These are phyloP conservation scores for Backusella luteola DNA, from an alignment of 192 early-diverging fungal genomes.

Conservation along the genomic window DNA sequence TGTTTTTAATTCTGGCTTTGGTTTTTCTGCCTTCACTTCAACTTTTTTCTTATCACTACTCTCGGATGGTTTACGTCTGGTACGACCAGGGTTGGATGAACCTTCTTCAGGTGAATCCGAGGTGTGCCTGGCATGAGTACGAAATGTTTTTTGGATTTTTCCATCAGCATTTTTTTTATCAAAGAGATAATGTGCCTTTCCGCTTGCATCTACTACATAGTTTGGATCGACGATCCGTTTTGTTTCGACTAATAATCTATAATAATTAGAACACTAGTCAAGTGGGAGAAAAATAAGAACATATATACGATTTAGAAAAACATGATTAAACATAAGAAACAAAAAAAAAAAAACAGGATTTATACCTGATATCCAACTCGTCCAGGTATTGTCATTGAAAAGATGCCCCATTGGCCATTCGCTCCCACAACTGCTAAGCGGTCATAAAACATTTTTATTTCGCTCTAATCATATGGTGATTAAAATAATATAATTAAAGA, in stretches of 20 bases:
- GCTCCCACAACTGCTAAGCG: slow-evolving; percentile 82
- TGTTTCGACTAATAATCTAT: slow-evolving; percentile 81
- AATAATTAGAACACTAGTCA: slow-evolving; percentile 87
- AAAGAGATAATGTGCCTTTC: slow-evolving; percentile 86
- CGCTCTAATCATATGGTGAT: slow-evolving; percentile 46
- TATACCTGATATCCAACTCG: slow-evolving; percentile 89
- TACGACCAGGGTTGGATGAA: not conserved
- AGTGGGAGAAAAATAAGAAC: not conserved
- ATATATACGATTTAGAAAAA: not conserved
- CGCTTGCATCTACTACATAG: slow-evolving; percentile 85
- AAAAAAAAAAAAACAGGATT: not conserved
- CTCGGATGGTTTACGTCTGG: not conserved
- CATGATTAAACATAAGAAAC: not conserved
- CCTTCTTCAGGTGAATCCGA: not conserved
- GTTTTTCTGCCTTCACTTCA: not conserved
- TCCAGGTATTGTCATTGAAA: slow-evolving; percentile 91
- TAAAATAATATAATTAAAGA: not conserved
- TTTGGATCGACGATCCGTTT: slow-evolving; percentile 85
- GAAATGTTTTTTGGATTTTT: slow-evolving; percentile 68
- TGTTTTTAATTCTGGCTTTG: not conserved
- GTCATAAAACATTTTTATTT: slow-evolving; percentile 79
- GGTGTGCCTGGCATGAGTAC: slow-evolving; percentile 61
- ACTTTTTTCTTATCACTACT: not conserved
- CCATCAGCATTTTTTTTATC: slow-evolving; percentile 81
- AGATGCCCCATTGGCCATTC: slow-evolving; percentile 94